These are phyloP conservation scores for Oryza punctata DNA, from an alignment of 176 grass and related monocot genomes.

Conservation along the genomic window DNA sequence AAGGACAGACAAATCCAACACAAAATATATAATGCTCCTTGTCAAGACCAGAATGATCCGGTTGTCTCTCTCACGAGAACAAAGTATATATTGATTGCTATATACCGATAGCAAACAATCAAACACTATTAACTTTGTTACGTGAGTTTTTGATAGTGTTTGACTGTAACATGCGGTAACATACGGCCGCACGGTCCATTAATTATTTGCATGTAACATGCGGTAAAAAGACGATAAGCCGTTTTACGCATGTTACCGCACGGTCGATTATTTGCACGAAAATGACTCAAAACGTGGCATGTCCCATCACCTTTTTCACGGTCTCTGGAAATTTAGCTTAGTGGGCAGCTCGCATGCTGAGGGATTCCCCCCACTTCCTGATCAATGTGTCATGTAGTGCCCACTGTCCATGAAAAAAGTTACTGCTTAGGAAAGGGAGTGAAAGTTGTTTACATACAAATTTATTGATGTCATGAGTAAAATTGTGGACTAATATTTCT, in stretches of 20 bases:
- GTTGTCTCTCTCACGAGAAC: too few species aligned
- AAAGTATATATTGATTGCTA: not conserved
- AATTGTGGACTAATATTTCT: not conserved
- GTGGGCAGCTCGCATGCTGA: not conserved
- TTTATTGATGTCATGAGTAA: not conserved
- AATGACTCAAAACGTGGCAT: not conserved
- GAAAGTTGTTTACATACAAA: not conserved
- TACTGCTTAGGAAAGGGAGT: not conserved
- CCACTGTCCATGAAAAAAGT: not conserved
- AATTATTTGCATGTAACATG: too few species aligned
- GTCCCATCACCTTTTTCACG: not conserved
- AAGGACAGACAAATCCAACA: not conserved
- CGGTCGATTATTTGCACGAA: not conserved
- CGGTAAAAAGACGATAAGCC: too few species aligned
- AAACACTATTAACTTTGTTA: not conserved
- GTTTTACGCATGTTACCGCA: not conserved
- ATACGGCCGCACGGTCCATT: too few species aligned
- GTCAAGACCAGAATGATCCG: not conserved
- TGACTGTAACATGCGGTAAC: too few species aligned
- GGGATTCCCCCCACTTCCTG: not conserved
- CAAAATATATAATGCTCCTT: not conserved
- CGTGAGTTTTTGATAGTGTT: not conserved
- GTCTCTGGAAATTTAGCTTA: not conserved
- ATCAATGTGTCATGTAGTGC: not conserved
- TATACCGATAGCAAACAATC: not conserved